Base-by-base conservation (phyloP, 352 stramenopile species). In the Pythium aristosporum region DNA sequence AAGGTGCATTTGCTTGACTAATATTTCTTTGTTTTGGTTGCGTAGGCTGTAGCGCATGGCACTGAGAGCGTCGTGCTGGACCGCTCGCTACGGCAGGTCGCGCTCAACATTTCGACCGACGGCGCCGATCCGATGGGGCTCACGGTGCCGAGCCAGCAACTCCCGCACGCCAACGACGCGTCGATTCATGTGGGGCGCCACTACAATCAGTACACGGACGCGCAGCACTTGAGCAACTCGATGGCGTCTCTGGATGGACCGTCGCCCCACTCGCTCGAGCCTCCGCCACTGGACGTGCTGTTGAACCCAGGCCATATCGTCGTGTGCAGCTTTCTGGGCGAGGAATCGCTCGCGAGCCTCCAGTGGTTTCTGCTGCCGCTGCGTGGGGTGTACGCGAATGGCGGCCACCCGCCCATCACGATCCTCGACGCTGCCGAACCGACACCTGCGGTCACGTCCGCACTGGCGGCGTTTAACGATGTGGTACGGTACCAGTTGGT, bases 311-410 rank as follows among this genome's bases (percentile, higher is more conserved):
- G 73, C 1, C 87, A 95, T 42, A 82, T 95, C 41, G 82, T 93
- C 21, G 74, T 95, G 25, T 95, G 87, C 73, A 93, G 84, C 32
- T 95, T 95, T 61, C 58, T 93, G 25, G 87, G 87, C 4, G 84
- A 92, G 37, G 83, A 92, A 51, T 84, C 87, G 0, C 71, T 92
- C 5, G 75, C 80, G 13, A 90, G 77, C 57, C 57, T 95, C 18
- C 77, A 89, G 62, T 95, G 87, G 87, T 68, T 95, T 18, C 78
- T 95, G 28, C 49, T 86, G 1, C 87, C 87, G 10, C 67, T 95
- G 11, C 75, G 87, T 21, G 80, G 75, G 3, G 63, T 75, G 5
- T 84, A 85, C 51, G 72, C 73, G 5, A 55, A 65, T 16, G 69
- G 65, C 18, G 63, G 61, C 36, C 80, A 91, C 46, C 82, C 84